Conservation (phyloP, 2,329 filamentous ascomycete species). For the Catunica adiposa region DNA sequence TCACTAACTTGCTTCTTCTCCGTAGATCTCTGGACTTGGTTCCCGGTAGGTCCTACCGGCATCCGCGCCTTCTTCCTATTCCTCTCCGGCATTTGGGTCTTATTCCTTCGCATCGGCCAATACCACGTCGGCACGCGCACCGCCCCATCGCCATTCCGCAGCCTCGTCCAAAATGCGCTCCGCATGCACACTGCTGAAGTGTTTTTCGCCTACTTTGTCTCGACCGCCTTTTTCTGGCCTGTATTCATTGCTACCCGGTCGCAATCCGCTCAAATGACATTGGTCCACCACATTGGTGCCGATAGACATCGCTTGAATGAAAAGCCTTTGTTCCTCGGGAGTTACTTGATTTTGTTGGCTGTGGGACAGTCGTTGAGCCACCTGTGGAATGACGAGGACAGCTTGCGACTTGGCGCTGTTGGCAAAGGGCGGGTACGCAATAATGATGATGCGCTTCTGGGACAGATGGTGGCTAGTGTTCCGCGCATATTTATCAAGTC, state of each 20-base stretch:
- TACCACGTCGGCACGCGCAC: slow-evolving; percentile 62
- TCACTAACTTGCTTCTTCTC: slow-evolving; percentile 2
- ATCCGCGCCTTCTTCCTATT: slow-evolving; percentile 62
- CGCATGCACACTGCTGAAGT: slow-evolving; percentile 51
- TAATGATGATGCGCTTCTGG: slow-evolving; percentile 9
- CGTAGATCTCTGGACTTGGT: slow-evolving; percentile 69
- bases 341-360: slow-evolving; percentile 52
- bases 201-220: slow-evolving; percentile 58
- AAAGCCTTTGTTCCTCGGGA: slow-evolving; percentile 63
- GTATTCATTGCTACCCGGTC: slow-evolving; percentile 61
- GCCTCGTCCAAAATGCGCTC: slow-evolving; percentile 40
- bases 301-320: slow-evolving; percentile 73
- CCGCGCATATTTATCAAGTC: slow-evolving; percentile 17
- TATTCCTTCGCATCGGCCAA: slow-evolving; percentile 72
- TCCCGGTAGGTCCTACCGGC: slow-evolving; percentile 61
- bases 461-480: slow-evolving; percentile 9
- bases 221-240: slow-evolving; percentile 64
- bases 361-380: slow-evolving; percentile 53
- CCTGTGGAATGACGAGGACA: slow-evolving; percentile 57
- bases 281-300: slow-evolving; percentile 54
- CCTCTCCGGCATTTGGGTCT: slow-evolving; percentile 56
- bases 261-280: slow-evolving; percentile 44
- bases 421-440: slow-evolving; percentile 15
- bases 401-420: slow-evolving; percentile 29
- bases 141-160: slow-evolving; percentile 49